Evolutionary conservation across 2,329 filamentous ascomycete genomes (phyloP).

Genomic region (Cadophora gregata): DNA sequence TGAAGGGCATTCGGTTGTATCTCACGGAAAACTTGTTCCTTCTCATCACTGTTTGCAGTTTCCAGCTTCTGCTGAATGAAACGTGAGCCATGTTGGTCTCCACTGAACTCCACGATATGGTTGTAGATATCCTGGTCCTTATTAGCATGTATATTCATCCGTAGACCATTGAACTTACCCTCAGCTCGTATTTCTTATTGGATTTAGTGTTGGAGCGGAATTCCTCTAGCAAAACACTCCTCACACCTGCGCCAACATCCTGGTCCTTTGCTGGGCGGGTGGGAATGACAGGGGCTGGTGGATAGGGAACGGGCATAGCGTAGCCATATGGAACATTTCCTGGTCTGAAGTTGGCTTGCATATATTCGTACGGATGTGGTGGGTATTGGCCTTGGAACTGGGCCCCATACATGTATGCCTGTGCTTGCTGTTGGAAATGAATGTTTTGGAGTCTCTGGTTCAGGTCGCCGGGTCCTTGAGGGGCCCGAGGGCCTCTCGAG

Average conservation of each 20-base stretch:
- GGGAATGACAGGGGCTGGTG: slow-evolving; percentile 36
- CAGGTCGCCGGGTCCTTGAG: slow-evolving; percentile 39
- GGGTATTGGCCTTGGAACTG: slow-evolving; percentile 49
- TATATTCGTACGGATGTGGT: slow-evolving; percentile 49
- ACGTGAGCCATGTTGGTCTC: slow-evolving; percentile 92
- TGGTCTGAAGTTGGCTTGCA: slow-evolving; percentile 45
- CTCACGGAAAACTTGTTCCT: slow-evolving; percentile 87
- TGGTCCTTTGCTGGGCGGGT: slow-evolving; percentile 44
- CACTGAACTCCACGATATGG: slow-evolving; percentile 91
- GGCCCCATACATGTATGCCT: slow-evolving; percentile 46
- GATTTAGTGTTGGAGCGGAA: slow-evolving; percentile 78
- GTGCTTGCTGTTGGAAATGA: slow-evolving; percentile 39
- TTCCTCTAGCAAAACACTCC: slow-evolving; percentile 78
- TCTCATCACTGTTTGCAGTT: slow-evolving; percentile 93
- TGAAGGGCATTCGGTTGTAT: slow-evolving; percentile 84
- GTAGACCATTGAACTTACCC: slow-evolving; percentile 51
- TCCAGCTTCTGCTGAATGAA: slow-evolving; percentile 95
- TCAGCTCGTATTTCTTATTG: slow-evolving; percentile 78
- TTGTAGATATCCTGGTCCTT: slow-evolving; percentile 75
- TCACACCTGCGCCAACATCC: slow-evolving; percentile 56
- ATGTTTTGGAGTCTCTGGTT: slow-evolving; percentile 41
- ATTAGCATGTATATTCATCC: not conserved
- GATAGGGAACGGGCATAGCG: slow-evolving; percentile 42
- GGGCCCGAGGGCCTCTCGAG: slow-evolving; percentile 40
- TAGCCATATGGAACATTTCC: slow-evolving; percentile 47